Evolutionary conservation across 257 asterid species (phyloP).

Genomic region (Primulina tabacum): DNA sequence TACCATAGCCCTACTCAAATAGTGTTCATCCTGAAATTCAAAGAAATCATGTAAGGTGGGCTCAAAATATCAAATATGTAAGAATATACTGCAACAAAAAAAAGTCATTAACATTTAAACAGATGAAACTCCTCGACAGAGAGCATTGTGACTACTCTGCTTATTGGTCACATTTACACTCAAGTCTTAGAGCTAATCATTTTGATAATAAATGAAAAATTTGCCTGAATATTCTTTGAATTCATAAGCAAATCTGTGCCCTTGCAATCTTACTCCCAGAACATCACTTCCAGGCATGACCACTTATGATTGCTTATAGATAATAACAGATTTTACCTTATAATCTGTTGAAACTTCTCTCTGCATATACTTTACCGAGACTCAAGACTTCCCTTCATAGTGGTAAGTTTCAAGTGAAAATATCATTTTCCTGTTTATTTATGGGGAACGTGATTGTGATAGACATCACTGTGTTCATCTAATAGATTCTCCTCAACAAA

Average conservation of each 20-base stretch:
- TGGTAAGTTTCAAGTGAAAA: too few relatives aligned
- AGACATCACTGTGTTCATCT: too few relatives aligned
- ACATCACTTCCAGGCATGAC: too few relatives aligned
- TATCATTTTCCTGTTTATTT: too few relatives aligned
- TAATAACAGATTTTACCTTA: too few relatives aligned
- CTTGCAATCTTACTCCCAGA: too few relatives aligned
- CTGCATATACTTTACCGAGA: too few relatives aligned
- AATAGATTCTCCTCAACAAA: too few relatives aligned
- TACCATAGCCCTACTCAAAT: conserved; percentile 37
- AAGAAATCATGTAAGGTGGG: background rate
- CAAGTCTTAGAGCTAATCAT: background rate
- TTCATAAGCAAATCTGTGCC: background rate
- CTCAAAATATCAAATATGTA: background rate
- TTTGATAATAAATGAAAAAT: background rate
- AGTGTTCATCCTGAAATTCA: conserved; percentile 44
- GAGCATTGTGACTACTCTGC: background rate
- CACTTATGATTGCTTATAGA: too few relatives aligned
- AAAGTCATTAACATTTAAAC: background rate
- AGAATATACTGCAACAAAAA: background rate
- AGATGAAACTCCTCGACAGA: background rate
- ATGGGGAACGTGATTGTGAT: too few relatives aligned
- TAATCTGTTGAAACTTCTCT: too few relatives aligned
- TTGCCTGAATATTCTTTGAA: background rate
- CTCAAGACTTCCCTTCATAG: too few relatives aligned
- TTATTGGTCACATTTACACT: background rate